Conservation (phyloP, 2,329 filamentous ascomycete species). For the Stemphylium beticola region DNA sequence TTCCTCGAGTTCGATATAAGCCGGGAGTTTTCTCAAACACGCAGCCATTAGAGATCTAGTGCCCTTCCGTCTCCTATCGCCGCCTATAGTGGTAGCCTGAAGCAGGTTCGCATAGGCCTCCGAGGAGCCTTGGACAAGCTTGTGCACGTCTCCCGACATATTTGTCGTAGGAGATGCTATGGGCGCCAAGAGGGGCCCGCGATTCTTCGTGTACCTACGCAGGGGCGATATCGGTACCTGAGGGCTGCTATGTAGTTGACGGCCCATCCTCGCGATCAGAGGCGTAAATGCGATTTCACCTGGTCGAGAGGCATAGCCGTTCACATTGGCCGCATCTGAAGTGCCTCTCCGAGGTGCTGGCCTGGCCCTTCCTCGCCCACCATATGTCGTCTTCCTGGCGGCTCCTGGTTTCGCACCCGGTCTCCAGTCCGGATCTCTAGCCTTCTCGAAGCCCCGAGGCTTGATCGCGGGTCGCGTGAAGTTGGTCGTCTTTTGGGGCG, state of each 20-base stretch:
- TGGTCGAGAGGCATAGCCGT: constrained; percentile 23
- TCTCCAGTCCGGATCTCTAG: constrained; percentile 46
- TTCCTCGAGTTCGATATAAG: constrained; percentile 50
- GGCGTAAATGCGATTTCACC: constrained; percentile 47
- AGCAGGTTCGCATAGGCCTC: constrained; percentile 46
- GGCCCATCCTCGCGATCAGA: constrained; percentile 39
- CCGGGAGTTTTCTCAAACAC: constrained; percentile 50
- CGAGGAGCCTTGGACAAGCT: constrained; percentile 38
- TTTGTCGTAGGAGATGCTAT: constrained; percentile 30
- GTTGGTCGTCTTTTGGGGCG: constrained; percentile 33
- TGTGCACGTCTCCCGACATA: constrained; percentile 34
- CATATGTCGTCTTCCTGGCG: constrained; percentile 44
- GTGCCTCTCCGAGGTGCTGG: constrained; percentile 6
- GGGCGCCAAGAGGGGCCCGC: constrained; percentile 32
- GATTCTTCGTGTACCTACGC: constrained; percentile 26
- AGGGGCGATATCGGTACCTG: constrained; percentile 37
- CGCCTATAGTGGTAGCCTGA: constrained; percentile 32
- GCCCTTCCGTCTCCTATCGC: constrained; percentile 38
- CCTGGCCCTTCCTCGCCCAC: constrained; percentile 33
- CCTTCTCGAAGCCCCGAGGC: constrained; percentile 43
- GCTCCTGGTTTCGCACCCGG: constrained; percentile 31
- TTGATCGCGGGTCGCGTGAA: constrained; percentile 35
- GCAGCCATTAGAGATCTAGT: constrained; percentile 47
- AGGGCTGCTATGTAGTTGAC: constrained; percentile 39
- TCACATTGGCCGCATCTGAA: background rate